These are phyloP conservation scores for Marvania coccoides DNA, from an alignment of 139 green algal genomes.

Conservation along the genomic window DNA sequence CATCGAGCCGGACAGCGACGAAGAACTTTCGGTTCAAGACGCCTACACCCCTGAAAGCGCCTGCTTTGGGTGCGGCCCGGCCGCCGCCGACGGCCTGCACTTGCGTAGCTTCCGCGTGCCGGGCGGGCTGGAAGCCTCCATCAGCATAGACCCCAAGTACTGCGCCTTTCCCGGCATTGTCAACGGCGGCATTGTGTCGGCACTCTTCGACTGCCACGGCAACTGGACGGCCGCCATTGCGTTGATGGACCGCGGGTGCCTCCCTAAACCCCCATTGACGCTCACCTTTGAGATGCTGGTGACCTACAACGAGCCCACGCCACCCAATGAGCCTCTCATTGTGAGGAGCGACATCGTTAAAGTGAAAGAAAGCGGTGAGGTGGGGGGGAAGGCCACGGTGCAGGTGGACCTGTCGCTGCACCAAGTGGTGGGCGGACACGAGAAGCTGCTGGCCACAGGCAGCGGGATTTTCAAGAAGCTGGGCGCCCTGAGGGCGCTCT, in stretches of 20 bases:
- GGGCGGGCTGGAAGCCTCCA: constrained; percentile 47
- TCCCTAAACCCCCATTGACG: constrained; percentile 72
- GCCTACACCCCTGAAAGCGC: constrained; percentile 56
- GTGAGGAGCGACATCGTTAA: constrained; percentile 50
- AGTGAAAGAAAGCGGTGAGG: constrained; percentile 24
- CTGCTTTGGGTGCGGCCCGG: constrained; percentile 68
- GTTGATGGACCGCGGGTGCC: constrained; percentile 66
- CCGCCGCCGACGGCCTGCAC: constrained; percentile 47
- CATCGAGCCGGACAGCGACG: constrained; percentile 27
- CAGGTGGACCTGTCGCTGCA: constrained; percentile 48
- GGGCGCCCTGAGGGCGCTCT: constrained; percentile 60
- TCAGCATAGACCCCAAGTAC: constrained; percentile 42
- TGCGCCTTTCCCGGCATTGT: constrained; percentile 70
- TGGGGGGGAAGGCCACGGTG: constrained; percentile 30
- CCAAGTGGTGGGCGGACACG: constrained; percentile 24
- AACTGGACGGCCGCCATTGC: constrained; percentile 73
- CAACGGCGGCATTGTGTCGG: constrained; percentile 67
- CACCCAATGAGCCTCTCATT: constrained; percentile 46
- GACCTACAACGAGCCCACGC: constrained; percentile 59
- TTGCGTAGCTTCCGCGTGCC: constrained; percentile 47
- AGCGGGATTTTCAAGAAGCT: constrained; percentile 70
- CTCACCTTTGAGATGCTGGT: constrained; percentile 67
- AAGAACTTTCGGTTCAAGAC: constrained; percentile 58
- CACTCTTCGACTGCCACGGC: constrained; percentile 74
- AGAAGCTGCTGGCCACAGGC: constrained; percentile 45